Conservation (phyloP, 768 basidiomycete species). For the Thelephora aurantiotincta region DNA sequence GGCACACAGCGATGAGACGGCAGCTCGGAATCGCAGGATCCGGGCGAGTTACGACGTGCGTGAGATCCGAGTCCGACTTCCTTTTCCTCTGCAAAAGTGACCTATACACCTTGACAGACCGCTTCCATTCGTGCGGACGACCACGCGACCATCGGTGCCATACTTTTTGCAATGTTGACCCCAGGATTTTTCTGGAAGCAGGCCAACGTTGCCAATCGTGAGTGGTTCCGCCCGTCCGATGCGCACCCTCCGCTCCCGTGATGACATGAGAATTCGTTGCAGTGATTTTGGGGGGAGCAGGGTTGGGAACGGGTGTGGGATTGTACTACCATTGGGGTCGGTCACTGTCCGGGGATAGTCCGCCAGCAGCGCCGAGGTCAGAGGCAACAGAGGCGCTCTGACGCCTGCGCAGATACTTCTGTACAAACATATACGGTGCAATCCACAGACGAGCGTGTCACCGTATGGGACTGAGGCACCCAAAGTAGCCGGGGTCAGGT, state of each 20-base stretch:
- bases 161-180: constrained; percentile 47
- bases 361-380: constrained; percentile 25
- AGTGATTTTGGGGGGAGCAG: constrained; percentile 66
- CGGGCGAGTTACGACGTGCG: constrained; percentile 45
- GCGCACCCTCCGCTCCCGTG: neutral
- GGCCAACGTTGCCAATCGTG: constrained; percentile 47
- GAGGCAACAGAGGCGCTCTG: constrained; percentile 12
- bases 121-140: constrained; percentile 51
- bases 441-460: no score
- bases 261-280: neutral
- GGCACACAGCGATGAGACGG: constrained; percentile 33
- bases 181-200: constrained; percentile 66
- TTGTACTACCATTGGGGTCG: constrained; percentile 41
- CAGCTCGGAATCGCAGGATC: constrained; percentile 34
- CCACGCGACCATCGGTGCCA: constrained; percentile 58
- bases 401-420: no score
- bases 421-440: no score
- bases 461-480: no score
- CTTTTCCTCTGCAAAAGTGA: constrained; percentile 1
- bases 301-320: constrained; percentile 49
- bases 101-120: constrained; percentile 26
- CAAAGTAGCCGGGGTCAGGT: no score
- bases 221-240: constrained; percentile 8
- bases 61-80: constrained; percentile 4
- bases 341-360: constrained; percentile 37